Evolutionary conservation across 2,329 filamentous ascomycete species (phyloP).

Genomic region (Aurifilum marmelostoma): DNA sequence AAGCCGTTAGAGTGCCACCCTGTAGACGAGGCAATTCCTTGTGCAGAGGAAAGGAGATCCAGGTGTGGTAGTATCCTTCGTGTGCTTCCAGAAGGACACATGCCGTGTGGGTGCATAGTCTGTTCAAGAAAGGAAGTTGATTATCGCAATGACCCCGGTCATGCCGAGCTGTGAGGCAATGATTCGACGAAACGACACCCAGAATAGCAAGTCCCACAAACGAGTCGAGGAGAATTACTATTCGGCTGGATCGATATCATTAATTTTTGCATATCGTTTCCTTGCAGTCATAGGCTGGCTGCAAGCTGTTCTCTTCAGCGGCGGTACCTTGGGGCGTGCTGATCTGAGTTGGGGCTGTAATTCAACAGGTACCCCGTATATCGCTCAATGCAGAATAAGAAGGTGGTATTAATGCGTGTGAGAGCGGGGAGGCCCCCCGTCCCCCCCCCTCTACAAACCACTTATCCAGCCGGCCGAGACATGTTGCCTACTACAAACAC

Average conservation of each 20-base stretch:
- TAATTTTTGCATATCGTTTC: not conserved
- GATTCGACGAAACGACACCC: not conserved
- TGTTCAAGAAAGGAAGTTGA: slow-evolving; percentile 12
- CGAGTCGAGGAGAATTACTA: not conserved
- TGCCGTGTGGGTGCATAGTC: not conserved
- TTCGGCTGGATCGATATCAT: not conserved
- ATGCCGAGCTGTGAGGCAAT: not conserved
- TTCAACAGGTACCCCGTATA: not conserved
- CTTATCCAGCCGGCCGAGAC: slow-evolving; percentile 9
- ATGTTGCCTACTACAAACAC: not conserved
- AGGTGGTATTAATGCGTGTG: slow-evolving; percentile 6
- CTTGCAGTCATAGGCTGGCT: not conserved
- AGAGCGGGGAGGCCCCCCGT: not conserved
- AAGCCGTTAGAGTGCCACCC: not conserved
- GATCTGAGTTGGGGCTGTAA: not conserved
- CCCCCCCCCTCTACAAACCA: too few relatives aligned
- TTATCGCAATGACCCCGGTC: not conserved
- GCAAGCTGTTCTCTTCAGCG: not conserved
- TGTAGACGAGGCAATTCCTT: not conserved
- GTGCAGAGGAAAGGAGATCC: slow-evolving; percentile 10
- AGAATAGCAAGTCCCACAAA: not conserved
- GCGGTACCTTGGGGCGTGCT: not conserved
- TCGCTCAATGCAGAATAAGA: slow-evolving; percentile 17
- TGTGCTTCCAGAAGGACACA: slow-evolving; percentile 5
- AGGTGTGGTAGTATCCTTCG: not conserved